Evolutionary conservation across 176 grass and related monocot species (phyloP).

Genomic region (Rhynchospora tenuis): DNA sequence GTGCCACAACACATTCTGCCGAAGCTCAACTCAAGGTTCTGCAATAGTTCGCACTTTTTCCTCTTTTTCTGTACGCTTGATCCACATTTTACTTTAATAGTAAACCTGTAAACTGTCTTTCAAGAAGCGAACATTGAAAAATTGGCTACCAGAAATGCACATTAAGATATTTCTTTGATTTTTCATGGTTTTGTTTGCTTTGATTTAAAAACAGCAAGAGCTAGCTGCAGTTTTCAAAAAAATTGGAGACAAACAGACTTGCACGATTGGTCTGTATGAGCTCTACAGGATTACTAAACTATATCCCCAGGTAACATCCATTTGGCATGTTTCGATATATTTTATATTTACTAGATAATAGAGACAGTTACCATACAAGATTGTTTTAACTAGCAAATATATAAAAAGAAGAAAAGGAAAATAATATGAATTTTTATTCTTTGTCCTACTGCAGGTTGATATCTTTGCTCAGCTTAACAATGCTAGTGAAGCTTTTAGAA

Average conservation of each 20-base stretch:
- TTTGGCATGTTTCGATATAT: not conserved
- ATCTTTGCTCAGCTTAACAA: constrained; percentile 99
- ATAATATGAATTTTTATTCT: not conserved
- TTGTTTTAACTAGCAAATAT: not conserved
- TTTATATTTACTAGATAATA: constrained; percentile 1
- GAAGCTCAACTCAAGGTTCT: constrained; percentile 94
- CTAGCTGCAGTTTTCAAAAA: constrained; percentile 99
- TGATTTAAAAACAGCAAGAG: constrained; percentile 66
- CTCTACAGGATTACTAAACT: constrained; percentile 91
- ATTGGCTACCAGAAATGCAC: not conserved
- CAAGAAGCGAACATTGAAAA: not conserved
- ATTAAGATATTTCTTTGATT: not conserved
- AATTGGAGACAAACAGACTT: constrained; percentile 98
- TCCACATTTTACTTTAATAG: not conserved
- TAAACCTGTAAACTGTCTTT: not conserved
- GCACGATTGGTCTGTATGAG: constrained; percentile 92
- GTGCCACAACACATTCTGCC: constrained; percentile 57
- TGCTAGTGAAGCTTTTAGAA: constrained; percentile 99
- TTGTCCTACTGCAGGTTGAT: constrained; percentile 57
- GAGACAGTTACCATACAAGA: not conserved
- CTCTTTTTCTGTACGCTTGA: constrained; percentile 7
- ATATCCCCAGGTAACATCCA: constrained; percentile 72
- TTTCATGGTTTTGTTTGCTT: not conserved
- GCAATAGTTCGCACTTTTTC: not conserved
- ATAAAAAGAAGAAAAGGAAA: not conserved